A percentile compares a stretch with the other conserved stretches of the same genome.
Conservation (phyloP, 2,329 filamentous ascomycete genomes). For the Harringtonia aguacate region DNA sequence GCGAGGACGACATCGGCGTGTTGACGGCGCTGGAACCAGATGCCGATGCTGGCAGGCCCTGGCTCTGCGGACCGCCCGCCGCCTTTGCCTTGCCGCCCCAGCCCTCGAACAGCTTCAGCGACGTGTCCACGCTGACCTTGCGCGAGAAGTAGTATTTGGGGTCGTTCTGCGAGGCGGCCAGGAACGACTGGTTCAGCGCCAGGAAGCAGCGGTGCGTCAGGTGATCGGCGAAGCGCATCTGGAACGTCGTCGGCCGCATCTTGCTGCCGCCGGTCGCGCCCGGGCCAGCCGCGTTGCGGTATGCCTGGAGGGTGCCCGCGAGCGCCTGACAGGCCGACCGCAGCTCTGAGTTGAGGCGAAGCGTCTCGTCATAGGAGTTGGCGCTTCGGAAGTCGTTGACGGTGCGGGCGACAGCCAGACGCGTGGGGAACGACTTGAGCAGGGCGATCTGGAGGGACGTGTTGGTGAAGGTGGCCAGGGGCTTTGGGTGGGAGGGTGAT, state of each 20-base stretch:
- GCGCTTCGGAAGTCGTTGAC: slow-evolving; percentile 34
- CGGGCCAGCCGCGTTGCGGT: slow-evolving; percentile 9
- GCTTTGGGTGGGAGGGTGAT: slow-evolving; percentile 17
- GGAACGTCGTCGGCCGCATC: slow-evolving; percentile 22
- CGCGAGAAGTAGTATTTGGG: slow-evolving; percentile 42
- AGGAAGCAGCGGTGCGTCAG: slow-evolving; percentile 37
- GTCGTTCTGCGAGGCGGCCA: slow-evolving; percentile 30
- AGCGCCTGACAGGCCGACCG: slow-evolving; percentile 26
- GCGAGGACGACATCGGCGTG: not conserved
- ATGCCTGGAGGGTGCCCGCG: slow-evolving; percentile 18
- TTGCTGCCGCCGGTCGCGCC: not conserved
- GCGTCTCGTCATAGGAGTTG: slow-evolving; percentile 34
- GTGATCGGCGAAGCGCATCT: slow-evolving; percentile 30
- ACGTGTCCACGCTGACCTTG: slow-evolving; percentile 34
- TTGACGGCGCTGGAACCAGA: not conserved
- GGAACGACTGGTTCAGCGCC: slow-evolving; percentile 41
- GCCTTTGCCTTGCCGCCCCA: slow-evolving; percentile 10
- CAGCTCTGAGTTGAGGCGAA: slow-evolving; percentile 34
- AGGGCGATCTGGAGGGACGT: slow-evolving; percentile 39
- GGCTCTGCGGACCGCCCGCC: too few relatives aligned
- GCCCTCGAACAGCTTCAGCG: slow-evolving; percentile 19
- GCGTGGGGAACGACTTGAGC: slow-evolving; percentile 28
- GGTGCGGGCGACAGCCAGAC: slow-evolving; percentile 31
- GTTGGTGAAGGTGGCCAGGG: slow-evolving; percentile 26
- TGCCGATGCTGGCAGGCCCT: too few relatives aligned